A percentile compares a stretch with the other conserved stretches of the same genome.
Conservation (phyloP, 2,329 filamentous ascomycete species). For the Colletotrichum sojae region DNA sequence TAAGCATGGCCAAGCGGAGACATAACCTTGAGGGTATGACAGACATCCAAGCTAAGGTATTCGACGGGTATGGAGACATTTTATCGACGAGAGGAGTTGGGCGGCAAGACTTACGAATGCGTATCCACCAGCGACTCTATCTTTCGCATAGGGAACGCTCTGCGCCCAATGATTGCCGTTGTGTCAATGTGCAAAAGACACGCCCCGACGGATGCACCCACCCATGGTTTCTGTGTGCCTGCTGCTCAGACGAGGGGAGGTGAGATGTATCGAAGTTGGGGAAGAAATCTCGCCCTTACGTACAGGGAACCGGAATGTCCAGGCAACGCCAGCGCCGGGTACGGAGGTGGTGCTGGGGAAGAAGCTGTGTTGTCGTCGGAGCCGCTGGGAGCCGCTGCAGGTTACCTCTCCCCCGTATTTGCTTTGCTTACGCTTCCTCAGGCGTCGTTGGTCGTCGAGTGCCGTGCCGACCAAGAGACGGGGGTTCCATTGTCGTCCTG, state of each 20-base stretch:
- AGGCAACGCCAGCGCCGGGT: slow-evolving; percentile 20
- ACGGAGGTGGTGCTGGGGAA: background rate
- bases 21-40: too few relatives aligned
- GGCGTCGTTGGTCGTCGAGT: slow-evolving; percentile 10
- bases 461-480: slow-evolving; percentile 30
- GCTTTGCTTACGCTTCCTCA: slow-evolving; percentile 5
- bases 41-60: background rate
- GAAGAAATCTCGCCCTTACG: slow-evolving; percentile 3
- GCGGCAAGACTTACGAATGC: slow-evolving; percentile 36
- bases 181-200: slow-evolving; percentile 15
- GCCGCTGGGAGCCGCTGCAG: slow-evolving; percentile 11
- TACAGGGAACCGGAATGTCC: slow-evolving; percentile 21
- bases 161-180: slow-evolving; percentile 21
- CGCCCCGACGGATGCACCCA: slow-evolving; percentile 4
- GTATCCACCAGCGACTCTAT: slow-evolving; percentile 35
- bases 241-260: background rate
- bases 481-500: slow-evolving; percentile 35
- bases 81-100: slow-evolving; percentile 9
- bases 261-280: background rate
- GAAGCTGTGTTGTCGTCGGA: slow-evolving; percentile 13
- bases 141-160: slow-evolving; percentile 23
- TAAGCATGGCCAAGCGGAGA: slow-evolving; percentile 25
- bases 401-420: background rate
- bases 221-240: background rate
- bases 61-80: slow-evolving; percentile 2